phyloP scores from a whole-genome alignment of 768 basidiomycete genomes.

The Tremella mesenterica region DNA sequence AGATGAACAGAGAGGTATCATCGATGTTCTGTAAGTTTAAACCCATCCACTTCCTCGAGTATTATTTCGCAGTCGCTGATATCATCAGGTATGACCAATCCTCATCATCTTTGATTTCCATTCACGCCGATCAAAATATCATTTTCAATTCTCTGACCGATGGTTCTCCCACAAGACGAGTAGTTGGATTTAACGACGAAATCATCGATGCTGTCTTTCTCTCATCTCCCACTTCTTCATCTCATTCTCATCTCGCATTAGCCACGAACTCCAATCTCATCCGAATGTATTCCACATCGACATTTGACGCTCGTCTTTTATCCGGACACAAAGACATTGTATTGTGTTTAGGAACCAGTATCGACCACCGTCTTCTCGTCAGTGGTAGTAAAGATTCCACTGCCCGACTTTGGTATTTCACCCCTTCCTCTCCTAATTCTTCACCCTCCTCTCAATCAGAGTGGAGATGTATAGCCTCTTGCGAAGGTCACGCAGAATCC shows the following conservation, averaged over 20 bases:
- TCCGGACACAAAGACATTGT: constrained; percentile 88
- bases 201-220: constrained; percentile 84
- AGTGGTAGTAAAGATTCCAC: constrained; percentile 89
- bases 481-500: constrained; percentile 90
- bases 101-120: constrained; percentile 60
- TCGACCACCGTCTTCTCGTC: constrained; percentile 63
- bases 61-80: constrained; percentile 12
- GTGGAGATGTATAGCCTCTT: constrained; percentile 72
- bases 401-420: constrained; percentile 66
- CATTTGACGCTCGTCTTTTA: constrained; percentile 74
- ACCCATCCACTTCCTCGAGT: background rate
- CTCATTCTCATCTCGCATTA: constrained; percentile 72
- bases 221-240: constrained; percentile 44
- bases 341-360: constrained; percentile 65
- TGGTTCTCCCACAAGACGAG: constrained; percentile 59
- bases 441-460: constrained; percentile 46
- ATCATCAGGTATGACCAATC: constrained; percentile 58
- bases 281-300: constrained; percentile 69
- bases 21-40: constrained; percentile 64
- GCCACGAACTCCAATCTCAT: constrained; percentile 97
- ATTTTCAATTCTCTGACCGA: constrained; percentile 74
- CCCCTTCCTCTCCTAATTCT: no score
- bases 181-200: constrained; percentile 97
- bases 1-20: constrained; percentile 76
- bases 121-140: constrained; percentile 96